Base-by-base conservation (phyloP, 2,329 filamentous ascomycete genomes). In the Penicillium olsonii region DNA sequence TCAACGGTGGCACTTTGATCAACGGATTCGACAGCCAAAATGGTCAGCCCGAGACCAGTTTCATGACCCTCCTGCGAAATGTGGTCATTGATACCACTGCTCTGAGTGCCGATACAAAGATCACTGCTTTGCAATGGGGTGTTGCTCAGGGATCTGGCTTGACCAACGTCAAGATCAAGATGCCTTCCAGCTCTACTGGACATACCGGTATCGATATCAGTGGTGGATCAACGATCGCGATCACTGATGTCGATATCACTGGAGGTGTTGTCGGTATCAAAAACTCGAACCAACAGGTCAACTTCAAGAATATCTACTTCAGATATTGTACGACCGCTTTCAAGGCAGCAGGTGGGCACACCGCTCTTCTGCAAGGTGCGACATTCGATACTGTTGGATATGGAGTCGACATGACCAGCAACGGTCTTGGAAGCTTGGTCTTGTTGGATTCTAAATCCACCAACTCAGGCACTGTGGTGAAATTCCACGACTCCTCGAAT, bases 271-370 rank as follows among this genome's bases (percentile, higher is more conserved):
- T 68, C 15, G 67, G 65, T 15, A 68, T 69, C 52, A 58, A 61
- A 34, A 54, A 67, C 17, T 62, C 49, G 33, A 66, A 67, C 12
- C 67, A 69, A 41, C 67, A 69, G 46, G 66, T 65, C 61, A 63
- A 66, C 8, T 65, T 69, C 51, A 83, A 82, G 64, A 66, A 71
- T 1, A 65, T 74, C 29, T 79, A 72, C 60, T 87, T 84, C 69
- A 80, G 74, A 50, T 85, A 85, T 58, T 87, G 84, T 61, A 79
- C 77, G 2, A 76, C 75, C 2, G 65, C 71, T 0, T 74, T 86
- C 37, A 17, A 43, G 42, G 73, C 71, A 2, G 72, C 55, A 1
- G 60, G 56, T 14, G 61, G 60, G 8, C 52, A 45, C 6, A 59
- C 53, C 12, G 50, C 52, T 12, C 47, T 62, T 20, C 46, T 60